Conservation (phyloP, 371 early-diverging fungal genomes). For the Mortierella sp. region DNA sequence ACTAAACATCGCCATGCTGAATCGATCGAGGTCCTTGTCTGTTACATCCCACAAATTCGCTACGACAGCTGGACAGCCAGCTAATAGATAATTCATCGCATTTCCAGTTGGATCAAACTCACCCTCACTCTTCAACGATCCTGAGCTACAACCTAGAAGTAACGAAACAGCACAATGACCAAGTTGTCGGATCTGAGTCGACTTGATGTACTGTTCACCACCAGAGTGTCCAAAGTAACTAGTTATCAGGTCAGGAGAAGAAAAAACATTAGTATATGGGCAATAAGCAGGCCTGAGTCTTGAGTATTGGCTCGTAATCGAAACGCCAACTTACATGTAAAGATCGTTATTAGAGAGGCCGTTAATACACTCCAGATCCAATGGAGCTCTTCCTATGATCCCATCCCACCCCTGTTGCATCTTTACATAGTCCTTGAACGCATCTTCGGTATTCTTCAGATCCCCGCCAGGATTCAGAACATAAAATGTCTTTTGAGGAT, state of each 20-base stretch:
- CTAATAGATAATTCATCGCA: conserved; percentile 83
- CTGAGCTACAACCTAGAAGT: conserved; percentile 95
- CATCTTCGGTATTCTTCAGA: conserved; percentile 81
- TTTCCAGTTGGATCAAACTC: conserved; percentile 91
- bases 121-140: conserved; percentile 75
- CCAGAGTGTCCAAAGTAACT: conserved; percentile 99
- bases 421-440: conserved; percentile 73
- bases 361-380: conserved; percentile 71
- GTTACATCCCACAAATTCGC: conserved; percentile 99
- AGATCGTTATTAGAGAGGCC: conserved; percentile 73
- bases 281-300: no score
- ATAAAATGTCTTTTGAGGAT: conserved; percentile 74
- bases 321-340: conserved; percentile 72
- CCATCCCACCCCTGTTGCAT: conserved; percentile 80
- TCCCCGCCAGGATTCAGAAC: conserved; percentile 93
- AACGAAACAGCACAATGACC: conserved; percentile 80
- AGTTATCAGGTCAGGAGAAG: not conserved
- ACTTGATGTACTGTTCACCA: conserved; percentile 88
- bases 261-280: not conserved
- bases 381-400: conserved; percentile 74
- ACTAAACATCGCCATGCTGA: conserved; percentile 75
- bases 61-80: conserved; percentile 88
- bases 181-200: conserved; percentile 74
- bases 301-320: not conserved
- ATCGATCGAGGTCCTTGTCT: conserved; percentile 97